A percentile compares a stretch with the other conserved stretches of the same genome.
phyloP scores from a whole-genome alignment of 805 yeast species.

The Lipomyces spencermartinsiae region DNA sequence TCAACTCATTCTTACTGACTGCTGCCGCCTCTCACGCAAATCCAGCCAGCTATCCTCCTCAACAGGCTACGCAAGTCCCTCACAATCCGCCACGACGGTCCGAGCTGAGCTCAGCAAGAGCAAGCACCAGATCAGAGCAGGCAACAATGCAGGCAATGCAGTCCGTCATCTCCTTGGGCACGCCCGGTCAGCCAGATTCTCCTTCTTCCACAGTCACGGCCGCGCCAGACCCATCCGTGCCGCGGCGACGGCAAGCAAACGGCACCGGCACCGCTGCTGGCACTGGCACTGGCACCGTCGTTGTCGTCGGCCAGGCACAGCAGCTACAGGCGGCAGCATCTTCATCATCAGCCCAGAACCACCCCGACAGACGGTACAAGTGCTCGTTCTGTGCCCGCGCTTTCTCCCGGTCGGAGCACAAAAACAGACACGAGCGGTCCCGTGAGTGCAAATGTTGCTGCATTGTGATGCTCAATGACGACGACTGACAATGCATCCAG shows the following conservation, averaged over 20 bases:
- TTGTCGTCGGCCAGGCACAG: conserved; percentile 2
- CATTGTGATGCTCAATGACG: neutral
- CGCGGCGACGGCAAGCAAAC: neutral
- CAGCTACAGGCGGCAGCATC: neutral
- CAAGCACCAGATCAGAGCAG: too few species aligned
- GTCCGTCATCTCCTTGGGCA: conserved; percentile 6
- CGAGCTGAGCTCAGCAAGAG: too few species aligned
- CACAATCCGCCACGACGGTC: too few species aligned
- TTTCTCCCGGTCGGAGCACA: conserved; percentile 79
- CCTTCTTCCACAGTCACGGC: neutral
- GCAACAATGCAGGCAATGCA: conserved; percentile 8
- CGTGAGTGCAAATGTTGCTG: conserved; percentile 44
- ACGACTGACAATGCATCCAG: conserved; percentile 12
- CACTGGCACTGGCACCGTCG: neutral
- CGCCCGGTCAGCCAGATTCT: neutral
- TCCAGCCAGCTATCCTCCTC: too few species aligned
- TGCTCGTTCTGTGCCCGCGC: conserved; percentile 83
- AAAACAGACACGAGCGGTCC: conserved; percentile 77
- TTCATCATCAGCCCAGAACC: neutral
- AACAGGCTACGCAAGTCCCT: too few species aligned
- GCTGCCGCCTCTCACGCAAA: too few species aligned
- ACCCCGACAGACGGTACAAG: conserved; percentile 67
- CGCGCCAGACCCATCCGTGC: neutral
- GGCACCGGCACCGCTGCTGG: neutral
- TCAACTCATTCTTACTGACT: too few species aligned